Percentiles rank a stretch among this genome's conserved stretches.
Evolutionary conservation across 2,329 filamentous ascomycete species (phyloP).

Genomic region (Sphaceloma murrayae): DNA sequence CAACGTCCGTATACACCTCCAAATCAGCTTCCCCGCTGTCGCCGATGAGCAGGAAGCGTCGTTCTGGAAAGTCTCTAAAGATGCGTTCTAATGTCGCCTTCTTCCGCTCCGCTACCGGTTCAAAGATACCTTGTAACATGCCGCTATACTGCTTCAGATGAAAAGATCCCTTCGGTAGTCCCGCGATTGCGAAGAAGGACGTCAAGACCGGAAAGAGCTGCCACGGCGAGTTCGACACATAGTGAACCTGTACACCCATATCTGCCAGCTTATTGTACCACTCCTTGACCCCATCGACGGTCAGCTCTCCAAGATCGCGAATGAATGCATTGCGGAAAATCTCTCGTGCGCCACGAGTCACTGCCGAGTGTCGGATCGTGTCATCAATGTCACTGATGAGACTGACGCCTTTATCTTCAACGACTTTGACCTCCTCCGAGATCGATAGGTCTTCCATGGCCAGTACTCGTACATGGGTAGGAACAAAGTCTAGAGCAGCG

Average conservation of each 20-base stretch:
- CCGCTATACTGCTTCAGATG: slow-evolving; percentile 94
- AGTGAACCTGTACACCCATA: slow-evolving; percentile 82
- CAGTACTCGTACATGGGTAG: slow-evolving; percentile 78
- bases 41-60: slow-evolving; percentile 83
- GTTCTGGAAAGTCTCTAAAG: slow-evolving; percentile 76
- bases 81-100: slow-evolving; percentile 79
- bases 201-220: slow-evolving; percentile 86
- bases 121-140: slow-evolving; percentile 96
- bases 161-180: slow-evolving; percentile 77
- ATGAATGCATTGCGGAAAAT: slow-evolving; percentile 97
- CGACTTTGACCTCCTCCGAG: slow-evolving; percentile 67
- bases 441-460: slow-evolving; percentile 77
- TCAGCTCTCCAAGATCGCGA: slow-evolving; percentile 69
- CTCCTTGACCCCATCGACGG: slow-evolving; percentile 74
- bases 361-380: slow-evolving; percentile 92
- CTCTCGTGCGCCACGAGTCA: slow-evolving; percentile 74
- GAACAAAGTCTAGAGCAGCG: slow-evolving; percentile 77
- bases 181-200: slow-evolving; percentile 70
- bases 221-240: slow-evolving; percentile 99
- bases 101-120: slow-evolving; percentile 92
- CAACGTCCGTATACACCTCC: slow-evolving; percentile 95
- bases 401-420: slow-evolving; percentile 71
- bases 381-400: slow-evolving; percentile 97
- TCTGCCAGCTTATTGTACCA: slow-evolving; percentile 75
- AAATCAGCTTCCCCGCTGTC: slow-evolving; percentile 95